Evolutionary conservation across 352 stramenopile species (phyloP).

Genomic region (Globisporangium alternatum): DNA sequence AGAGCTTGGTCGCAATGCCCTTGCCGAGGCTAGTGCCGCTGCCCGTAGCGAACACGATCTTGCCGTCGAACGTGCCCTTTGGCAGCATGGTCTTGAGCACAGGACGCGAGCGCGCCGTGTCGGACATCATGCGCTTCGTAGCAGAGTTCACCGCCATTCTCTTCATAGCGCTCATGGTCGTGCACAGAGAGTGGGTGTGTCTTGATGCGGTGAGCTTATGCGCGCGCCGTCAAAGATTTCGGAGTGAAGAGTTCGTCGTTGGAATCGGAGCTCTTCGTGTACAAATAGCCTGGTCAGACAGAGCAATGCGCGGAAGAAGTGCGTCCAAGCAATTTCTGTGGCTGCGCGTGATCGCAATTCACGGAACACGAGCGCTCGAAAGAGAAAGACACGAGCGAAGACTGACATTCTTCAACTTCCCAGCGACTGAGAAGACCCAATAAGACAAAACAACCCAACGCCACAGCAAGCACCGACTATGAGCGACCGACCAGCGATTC

Average conservation of each 20-base stretch:
- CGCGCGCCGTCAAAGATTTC: background rate
- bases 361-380: too few relatives aligned
- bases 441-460: too few relatives aligned
- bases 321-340: too few relatives aligned
- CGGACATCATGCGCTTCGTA: constrained; percentile 8
- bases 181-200: background rate
- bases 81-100: constrained; percentile 69
- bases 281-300: too few relatives aligned
- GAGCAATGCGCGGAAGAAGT: too few relatives aligned
- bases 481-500: too few relatives aligned
- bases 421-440: too few relatives aligned
- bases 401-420: too few relatives aligned
- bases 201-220: background rate
- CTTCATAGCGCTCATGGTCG: constrained; percentile 1
- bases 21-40: constrained; percentile 94
- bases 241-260: background rate
- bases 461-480: too few relatives aligned
- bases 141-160: background rate
- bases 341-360: too few relatives aligned
- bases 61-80: constrained; percentile 58
- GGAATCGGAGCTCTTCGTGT: background rate
- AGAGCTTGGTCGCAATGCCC: constrained; percentile 92
- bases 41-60: constrained; percentile 93
- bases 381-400: too few relatives aligned
- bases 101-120: constrained; percentile 23